Conservation (phyloP, 345 rosid species). For the Lepidium aucheri region DNA sequence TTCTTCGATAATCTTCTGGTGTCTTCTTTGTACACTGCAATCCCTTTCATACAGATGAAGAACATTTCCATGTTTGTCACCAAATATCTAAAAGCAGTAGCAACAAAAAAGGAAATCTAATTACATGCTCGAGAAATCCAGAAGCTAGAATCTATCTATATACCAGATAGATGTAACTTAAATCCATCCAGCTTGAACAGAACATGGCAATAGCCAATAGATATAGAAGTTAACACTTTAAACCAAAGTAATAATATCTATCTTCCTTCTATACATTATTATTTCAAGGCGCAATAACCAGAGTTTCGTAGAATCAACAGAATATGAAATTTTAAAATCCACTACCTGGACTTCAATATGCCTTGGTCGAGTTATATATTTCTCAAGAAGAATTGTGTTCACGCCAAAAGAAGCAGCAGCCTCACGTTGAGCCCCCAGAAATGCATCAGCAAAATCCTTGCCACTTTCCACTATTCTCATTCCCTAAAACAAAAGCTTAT, state of each 20-base stretch:
- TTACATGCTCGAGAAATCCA: not conserved
- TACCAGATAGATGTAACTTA: not conserved
- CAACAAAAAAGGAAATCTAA: not conserved
- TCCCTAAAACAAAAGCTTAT: conserved; percentile 48
- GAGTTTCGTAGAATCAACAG: not conserved
- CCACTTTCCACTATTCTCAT: conserved; percentile 79
- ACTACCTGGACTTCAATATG: conserved; percentile 94
- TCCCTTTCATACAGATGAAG: conserved; percentile 86
- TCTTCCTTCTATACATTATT: not conserved
- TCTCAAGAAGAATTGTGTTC: conserved; percentile 84
- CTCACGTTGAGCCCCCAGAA: conserved; percentile 92
- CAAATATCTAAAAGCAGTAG: conserved; percentile 51
- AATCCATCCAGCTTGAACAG: not conserved
- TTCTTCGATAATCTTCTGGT: conserved; percentile 97
- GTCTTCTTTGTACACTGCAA: conserved; percentile 95
- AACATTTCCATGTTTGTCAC: conserved; percentile 74
- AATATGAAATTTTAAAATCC: not conserved
- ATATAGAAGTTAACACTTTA: not conserved
- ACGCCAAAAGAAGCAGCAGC: conserved; percentile 94
- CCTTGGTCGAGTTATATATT: conserved; percentile 82
- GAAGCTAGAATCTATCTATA: not conserved
- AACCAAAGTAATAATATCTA: not conserved
- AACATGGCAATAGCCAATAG: not conserved
- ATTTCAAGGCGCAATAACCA: not conserved
- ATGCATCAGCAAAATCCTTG: conserved; percentile 62